Conservation (phyloP, 768 basidiomycete species). For the Panus rudis region DNA sequence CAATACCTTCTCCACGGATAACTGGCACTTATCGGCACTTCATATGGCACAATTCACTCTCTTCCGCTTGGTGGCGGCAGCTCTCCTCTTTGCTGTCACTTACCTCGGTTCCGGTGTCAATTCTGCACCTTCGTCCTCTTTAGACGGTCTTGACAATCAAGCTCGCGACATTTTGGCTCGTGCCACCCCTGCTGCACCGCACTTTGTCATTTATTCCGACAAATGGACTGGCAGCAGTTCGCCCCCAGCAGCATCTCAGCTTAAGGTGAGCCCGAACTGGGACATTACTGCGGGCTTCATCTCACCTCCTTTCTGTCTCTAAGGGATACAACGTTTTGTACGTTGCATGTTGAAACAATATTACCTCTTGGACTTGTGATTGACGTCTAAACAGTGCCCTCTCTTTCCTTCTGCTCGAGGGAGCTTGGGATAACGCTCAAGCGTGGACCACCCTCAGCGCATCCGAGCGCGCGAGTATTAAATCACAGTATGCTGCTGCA, state of each 20-base stretch:
- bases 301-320: background rate
- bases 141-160: slow-evolving; percentile 10
- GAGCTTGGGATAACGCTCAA: slow-evolving; percentile 53
- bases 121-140: background rate
- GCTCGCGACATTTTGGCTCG: slow-evolving; percentile 13
- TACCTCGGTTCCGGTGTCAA: background rate
- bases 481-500: slow-evolving; percentile 47
- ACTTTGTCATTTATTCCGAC: slow-evolving; percentile 40
- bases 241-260: slow-evolving; percentile 38
- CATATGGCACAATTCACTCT: too few relatives aligned
- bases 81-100: background rate
- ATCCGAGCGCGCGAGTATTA: slow-evolving; percentile 39
- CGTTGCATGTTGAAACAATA: slow-evolving; percentile 14
- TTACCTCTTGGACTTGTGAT: background rate
- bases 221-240: slow-evolving; percentile 37
- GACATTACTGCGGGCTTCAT: background rate
- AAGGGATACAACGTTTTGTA: slow-evolving; percentile 59
- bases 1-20: too few relatives aligned
- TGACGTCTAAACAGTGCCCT: slow-evolving; percentile 28
- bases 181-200: slow-evolving; percentile 38
- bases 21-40: too few relatives aligned
- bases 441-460: slow-evolving; percentile 46
- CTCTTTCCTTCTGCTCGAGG: slow-evolving; percentile 49
- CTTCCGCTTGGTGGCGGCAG: too few relatives aligned
- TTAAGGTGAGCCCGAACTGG: slow-evolving; percentile 28